A percentile compares a stretch with the other conserved stretches of the same genome.
These are phyloP conservation scores for Physcomitrellopsis africana DNA, from an alignment of 225 moss, liverwort and hornwort species.

Conservation along the genomic window DNA sequence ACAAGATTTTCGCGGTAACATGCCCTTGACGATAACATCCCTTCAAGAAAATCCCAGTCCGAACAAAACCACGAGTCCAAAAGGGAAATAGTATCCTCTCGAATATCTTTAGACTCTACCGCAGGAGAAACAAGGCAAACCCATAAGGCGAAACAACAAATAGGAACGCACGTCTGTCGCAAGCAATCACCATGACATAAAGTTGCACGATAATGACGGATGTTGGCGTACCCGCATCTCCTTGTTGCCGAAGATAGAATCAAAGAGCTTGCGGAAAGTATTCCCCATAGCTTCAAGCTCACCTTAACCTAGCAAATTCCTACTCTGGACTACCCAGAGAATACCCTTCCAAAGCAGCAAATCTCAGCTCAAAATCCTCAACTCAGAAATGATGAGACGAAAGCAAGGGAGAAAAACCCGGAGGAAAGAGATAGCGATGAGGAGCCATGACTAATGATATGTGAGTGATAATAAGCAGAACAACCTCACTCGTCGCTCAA, in stretches of 20 bases:
- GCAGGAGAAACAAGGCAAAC: background rate
- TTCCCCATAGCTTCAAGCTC: conserved; percentile 72
- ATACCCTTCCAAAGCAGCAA: background rate
- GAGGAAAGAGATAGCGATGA: background rate
- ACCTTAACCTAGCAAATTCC: too few species aligned
- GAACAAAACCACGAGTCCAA: background rate
- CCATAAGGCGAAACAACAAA: background rate
- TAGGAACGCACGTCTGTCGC: too few species aligned
- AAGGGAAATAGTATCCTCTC: background rate
- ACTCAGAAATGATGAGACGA: background rate
- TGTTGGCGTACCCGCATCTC: conserved; percentile 80
- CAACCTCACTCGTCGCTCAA: too few species aligned
- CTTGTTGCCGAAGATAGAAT: conserved; percentile 95
- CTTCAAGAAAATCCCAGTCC: background rate
- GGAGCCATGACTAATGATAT: conserved; percentile 11
- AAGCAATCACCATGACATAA: too few species aligned
- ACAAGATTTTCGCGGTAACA: background rate
- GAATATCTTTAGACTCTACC: background rate
- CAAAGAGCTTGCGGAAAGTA: conserved; percentile 94
- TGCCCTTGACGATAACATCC: background rate
- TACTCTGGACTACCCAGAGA: too few species aligned
- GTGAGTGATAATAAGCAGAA: background rate
- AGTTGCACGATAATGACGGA: background rate
- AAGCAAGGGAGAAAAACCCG: background rate
- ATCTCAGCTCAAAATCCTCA: background rate